These are phyloP conservation scores for Davidsoniella eucalypti DNA, from an alignment of 2,329 filamentous ascomycete species.

Conservation along the genomic window DNA sequence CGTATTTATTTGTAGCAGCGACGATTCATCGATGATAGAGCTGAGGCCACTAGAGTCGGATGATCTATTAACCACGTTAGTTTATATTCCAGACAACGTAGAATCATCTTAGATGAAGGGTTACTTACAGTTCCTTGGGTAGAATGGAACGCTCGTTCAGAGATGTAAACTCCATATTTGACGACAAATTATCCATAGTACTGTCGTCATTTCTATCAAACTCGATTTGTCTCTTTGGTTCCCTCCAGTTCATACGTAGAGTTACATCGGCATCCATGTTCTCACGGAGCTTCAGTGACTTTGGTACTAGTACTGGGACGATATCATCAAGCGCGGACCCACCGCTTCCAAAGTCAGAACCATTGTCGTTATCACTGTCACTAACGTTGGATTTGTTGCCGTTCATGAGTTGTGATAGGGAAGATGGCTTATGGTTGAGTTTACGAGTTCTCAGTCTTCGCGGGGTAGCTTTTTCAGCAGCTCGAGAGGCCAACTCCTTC, in stretches of 20 bases:
- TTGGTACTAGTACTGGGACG: constrained; percentile 10
- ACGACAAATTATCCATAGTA: not conserved
- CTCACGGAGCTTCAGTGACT: constrained; percentile 8
- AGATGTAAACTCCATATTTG: not conserved
- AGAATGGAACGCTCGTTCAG: not conserved
- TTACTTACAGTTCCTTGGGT: not conserved
- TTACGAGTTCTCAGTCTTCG: constrained; percentile 1
- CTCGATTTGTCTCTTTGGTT: not conserved
- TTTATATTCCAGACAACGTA: too few relatives aligned
- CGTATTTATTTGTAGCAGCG: too few relatives aligned
- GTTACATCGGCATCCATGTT: constrained; percentile 9
- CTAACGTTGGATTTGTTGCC: not conserved
- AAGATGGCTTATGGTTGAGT: not conserved
- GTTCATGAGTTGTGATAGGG: not conserved
- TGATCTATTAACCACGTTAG: too few relatives aligned
- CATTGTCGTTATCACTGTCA: not conserved
- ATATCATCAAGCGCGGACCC: constrained; percentile 2
- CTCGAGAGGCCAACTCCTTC: not conserved
- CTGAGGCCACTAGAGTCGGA: too few relatives aligned
- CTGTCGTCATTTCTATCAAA: not conserved
- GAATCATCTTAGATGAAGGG: too few relatives aligned
- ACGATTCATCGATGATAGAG: too few relatives aligned
- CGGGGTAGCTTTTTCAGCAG: not conserved
- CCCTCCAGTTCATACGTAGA: constrained; percentile 11
- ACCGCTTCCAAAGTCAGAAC: constrained; percentile 3